Percentiles rank a stretch among this genome's conserved stretches.
Evolutionary conservation across 176 grass and related monocot species (phyloP).

Genomic region (Oryza rufipogon): DNA sequence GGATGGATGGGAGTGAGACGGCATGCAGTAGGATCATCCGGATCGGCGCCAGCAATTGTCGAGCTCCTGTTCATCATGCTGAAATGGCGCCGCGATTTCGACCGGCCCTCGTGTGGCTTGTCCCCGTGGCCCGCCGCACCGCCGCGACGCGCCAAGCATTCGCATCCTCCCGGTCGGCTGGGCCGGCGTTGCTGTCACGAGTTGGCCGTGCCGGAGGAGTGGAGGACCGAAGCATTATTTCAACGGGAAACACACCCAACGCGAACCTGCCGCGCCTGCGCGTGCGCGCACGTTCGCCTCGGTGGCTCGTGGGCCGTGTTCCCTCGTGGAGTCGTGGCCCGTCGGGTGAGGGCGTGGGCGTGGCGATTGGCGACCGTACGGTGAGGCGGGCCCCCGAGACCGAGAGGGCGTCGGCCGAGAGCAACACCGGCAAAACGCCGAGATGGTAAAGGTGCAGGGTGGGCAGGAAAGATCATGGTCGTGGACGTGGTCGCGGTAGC

Average conservation of each 20-base stretch:
- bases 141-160: slow-evolving; percentile 39
- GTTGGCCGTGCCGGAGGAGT: slow-evolving; percentile 7
- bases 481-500: neutral
- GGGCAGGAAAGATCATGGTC: neutral
- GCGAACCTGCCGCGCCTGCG: neutral
- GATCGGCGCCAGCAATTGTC: neutral
- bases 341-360: neutral
- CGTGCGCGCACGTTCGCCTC: neutral
- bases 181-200: slow-evolving; percentile 36
- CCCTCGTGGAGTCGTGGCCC: neutral
- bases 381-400: neutral
- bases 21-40: neutral
- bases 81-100: slow-evolving; percentile 30
- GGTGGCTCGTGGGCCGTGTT: neutral
- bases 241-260: neutral
- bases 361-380: neutral
- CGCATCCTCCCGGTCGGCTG: slow-evolving; percentile 29
- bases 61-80: neutral
- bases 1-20: too few relatives aligned
- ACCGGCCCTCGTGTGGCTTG: slow-evolving; percentile 54
- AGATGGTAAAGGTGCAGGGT: neutral
- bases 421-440: neutral
- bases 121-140: slow-evolving; percentile 39
- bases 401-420: slow-evolving; percentile 17
- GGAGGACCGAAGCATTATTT: slow-evolving; percentile 7